phyloP scores from a whole-genome alignment of 306 rosid species.

The Prunus salicina region DNA sequence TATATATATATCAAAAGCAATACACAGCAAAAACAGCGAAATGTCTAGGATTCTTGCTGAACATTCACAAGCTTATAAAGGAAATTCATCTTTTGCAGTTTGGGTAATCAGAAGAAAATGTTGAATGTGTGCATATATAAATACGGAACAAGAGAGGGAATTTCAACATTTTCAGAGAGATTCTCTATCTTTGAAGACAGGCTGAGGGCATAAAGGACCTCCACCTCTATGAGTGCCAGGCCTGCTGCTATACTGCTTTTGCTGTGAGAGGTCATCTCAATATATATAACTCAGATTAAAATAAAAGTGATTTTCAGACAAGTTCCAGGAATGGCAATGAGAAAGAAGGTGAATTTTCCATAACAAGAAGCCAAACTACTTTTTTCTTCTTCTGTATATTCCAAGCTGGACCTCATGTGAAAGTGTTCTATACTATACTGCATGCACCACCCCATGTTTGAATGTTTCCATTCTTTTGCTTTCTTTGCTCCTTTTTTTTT shows the following conservation, averaged over 20 bases:
- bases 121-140: not conserved
- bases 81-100: slow-evolving; percentile 32
- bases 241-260: not conserved
- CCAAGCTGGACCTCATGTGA: slow-evolving; percentile 12
- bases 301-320: not conserved
- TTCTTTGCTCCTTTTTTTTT: not conserved
- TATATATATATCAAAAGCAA: not conserved
- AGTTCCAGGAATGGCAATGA: slow-evolving; percentile 25
- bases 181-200: slow-evolving; percentile 1
- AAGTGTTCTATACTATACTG: not conserved
- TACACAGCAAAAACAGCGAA: not conserved
- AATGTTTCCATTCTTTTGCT: not conserved
- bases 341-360: slow-evolving; percentile 13
- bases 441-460: not conserved
- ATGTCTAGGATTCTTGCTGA: slow-evolving; percentile 4
- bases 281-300: not conserved
- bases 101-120: slow-evolving; percentile 29
- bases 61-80: slow-evolving; percentile 8
- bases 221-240: slow-evolving; percentile 18
- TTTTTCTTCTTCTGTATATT: slow-evolving; percentile 9
- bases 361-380: slow-evolving; percentile 24
- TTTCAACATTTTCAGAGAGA: slow-evolving; percentile 19
- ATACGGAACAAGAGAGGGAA: not conserved
- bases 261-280: slow-evolving; percentile 24
- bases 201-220: slow-evolving; percentile 33